Evolutionary conservation across 2,329 filamentous ascomycete species (phyloP).

Genomic region (Celoporthe dispersa): DNA sequence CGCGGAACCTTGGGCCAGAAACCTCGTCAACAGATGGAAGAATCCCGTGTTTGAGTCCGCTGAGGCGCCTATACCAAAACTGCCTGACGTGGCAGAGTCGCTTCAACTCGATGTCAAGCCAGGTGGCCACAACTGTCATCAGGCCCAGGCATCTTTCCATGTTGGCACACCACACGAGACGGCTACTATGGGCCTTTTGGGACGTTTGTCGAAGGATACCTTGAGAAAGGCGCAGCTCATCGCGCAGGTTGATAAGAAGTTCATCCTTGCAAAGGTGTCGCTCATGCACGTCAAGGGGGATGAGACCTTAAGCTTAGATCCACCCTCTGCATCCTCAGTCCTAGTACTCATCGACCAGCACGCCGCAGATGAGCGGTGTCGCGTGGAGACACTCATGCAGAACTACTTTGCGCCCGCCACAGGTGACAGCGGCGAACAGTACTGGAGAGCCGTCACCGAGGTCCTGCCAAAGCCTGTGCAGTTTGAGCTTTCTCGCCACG

Average conservation of each 20-base stretch:
- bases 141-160: slow-evolving; percentile 14
- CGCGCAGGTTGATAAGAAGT: slow-evolving; percentile 87
- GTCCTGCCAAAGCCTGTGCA: slow-evolving; percentile 57
- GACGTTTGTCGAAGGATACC: slow-evolving; percentile 64
- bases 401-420: slow-evolving; percentile 48
- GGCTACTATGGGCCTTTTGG: slow-evolving; percentile 37
- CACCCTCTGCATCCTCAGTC: slow-evolving; percentile 34
- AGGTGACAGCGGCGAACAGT: slow-evolving; percentile 12
- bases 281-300: slow-evolving; percentile 28
- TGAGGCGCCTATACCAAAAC: slow-evolving; percentile 50
- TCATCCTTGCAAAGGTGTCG: slow-evolving; percentile 71
- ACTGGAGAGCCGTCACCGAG: slow-evolving; percentile 39
- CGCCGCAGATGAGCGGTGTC: slow-evolving; percentile 87
- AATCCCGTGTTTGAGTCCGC: slow-evolving; percentile 73
- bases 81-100: slow-evolving; percentile 40
- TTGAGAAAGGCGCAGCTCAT: slow-evolving; percentile 69
- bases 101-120: slow-evolving; percentile 33
- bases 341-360: slow-evolving; percentile 90
- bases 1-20: slow-evolving; percentile 58
- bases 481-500: slow-evolving; percentile 68
- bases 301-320: slow-evolving; percentile 23
- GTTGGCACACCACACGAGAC: slow-evolving; percentile 27
- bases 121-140: slow-evolving; percentile 19
- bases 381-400: slow-evolving; percentile 73
- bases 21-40: slow-evolving; percentile 68